These are phyloP conservation scores for Leucosporidium yakuticum DNA, from an alignment of 768 basidiomycete species.

Conservation along the genomic window DNA sequence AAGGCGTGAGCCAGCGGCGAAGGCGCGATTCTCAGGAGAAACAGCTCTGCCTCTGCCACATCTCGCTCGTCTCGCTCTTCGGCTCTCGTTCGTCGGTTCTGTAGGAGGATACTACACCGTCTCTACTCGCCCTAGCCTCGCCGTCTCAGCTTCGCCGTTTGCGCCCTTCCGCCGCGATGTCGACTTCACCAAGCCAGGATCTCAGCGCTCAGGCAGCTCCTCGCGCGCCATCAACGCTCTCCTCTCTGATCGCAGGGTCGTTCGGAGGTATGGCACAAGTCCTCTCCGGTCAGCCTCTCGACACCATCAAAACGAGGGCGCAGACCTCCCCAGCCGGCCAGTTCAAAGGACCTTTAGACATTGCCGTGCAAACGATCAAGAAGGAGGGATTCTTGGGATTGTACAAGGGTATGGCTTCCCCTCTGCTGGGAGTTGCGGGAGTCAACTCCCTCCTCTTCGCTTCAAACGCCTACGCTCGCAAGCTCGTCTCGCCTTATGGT, in stretches of 20 bases:
- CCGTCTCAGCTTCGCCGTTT: too few species aligned
- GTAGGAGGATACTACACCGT: too few species aligned
- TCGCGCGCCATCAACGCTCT: background rate
- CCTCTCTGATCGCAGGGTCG: slow-evolving; percentile 68
- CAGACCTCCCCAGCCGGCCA: slow-evolving; percentile 45
- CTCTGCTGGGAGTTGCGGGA: slow-evolving; percentile 84
- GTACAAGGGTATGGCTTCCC: slow-evolving; percentile 96
- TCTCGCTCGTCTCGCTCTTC: too few species aligned
- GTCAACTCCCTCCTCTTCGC: slow-evolving; percentile 95
- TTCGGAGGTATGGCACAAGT: slow-evolving; percentile 91
- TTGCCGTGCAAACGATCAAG: slow-evolving; percentile 68
- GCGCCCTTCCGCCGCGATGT: too few species aligned
- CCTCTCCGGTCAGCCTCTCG: slow-evolving; percentile 83
- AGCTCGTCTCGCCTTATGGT: slow-evolving; percentile 81
- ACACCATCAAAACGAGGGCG: slow-evolving; percentile 43
- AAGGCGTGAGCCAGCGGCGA: too few species aligned
- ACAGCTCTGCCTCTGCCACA: too few species aligned
- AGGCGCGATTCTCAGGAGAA: too few species aligned
- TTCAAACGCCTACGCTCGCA: slow-evolving; percentile 73
- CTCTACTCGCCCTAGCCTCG: too few species aligned
- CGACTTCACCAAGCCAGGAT: too few species aligned
- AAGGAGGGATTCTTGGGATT: slow-evolving; percentile 87
- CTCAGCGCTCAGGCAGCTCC: too few species aligned
- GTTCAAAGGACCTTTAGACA: slow-evolving; percentile 88
- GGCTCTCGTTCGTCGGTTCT: too few species aligned